A percentile compares a stretch with the other conserved stretches of the same genome.
Evolutionary conservation across 805 yeast genomes (phyloP).

Genomic region (Grigorovia humatica): DNA sequence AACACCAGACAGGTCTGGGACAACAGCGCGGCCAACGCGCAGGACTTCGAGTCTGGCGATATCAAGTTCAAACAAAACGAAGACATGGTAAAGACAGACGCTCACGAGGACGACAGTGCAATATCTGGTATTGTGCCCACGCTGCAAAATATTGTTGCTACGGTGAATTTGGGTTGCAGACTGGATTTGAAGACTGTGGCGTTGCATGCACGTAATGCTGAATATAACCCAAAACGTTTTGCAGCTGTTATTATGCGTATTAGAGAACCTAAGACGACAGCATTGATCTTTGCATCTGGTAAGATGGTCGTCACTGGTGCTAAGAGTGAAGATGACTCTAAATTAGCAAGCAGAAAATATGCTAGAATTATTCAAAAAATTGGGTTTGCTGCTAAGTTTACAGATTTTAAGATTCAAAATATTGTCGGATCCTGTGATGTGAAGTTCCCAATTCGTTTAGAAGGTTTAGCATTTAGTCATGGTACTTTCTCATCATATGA

Average conservation of each 20-base stretch:
- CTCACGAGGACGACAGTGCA: constrained; percentile 48
- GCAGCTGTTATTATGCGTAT: constrained; percentile 99
- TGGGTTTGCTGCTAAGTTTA: constrained; percentile 95
- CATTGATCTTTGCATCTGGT: constrained; percentile 94
- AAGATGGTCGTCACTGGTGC: constrained; percentile 99
- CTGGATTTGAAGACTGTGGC: constrained; percentile 95
- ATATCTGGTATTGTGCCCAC: constrained; percentile 96
- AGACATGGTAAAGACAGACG: constrained; percentile 8
- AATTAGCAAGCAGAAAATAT: constrained; percentile 91
- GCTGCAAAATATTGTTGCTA: constrained; percentile 87
- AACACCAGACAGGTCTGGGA: constrained; percentile 32
- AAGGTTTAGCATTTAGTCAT: constrained; percentile 95
- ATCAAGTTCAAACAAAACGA: constrained; percentile 1
- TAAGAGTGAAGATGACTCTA: constrained; percentile 96
- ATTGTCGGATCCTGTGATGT: constrained; percentile 99
- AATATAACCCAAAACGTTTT: constrained; percentile 95
- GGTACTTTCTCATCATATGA: constrained; percentile 98
- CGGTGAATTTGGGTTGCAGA: constrained; percentile 93
- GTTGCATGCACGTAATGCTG: constrained; percentile 96
- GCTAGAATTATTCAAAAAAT: constrained; percentile 97
- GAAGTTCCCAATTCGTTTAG: constrained; percentile 92
- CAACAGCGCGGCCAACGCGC: neutral
- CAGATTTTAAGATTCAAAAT: constrained; percentile 95
- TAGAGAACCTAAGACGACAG: constrained; percentile 97
- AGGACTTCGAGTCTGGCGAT: neutral